A percentile compares a stretch with the other conserved stretches of the same genome.
phyloP scores from a whole-genome alignment of 768 basidiomycete species.

The Suillus tomentosus region DNA sequence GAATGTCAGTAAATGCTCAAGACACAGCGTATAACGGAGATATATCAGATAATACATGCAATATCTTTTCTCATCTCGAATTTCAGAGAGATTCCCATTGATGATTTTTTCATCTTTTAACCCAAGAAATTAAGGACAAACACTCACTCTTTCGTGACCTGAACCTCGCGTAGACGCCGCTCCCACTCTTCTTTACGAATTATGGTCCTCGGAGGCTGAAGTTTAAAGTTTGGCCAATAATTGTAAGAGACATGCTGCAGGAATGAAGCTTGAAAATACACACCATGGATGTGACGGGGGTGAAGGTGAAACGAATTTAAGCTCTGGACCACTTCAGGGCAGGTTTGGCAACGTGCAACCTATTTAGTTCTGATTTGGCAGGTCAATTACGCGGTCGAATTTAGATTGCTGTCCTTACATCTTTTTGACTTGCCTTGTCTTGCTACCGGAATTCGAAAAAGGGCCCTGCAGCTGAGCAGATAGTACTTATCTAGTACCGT shows the following conservation, averaged over 20 bases:
- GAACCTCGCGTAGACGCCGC: slow-evolving; percentile 75
- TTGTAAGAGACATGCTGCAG: neutral
- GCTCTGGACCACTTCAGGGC: slow-evolving; percentile 39
- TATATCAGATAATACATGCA: slow-evolving; percentile 89
- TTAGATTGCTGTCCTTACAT: neutral
- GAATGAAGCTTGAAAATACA: slow-evolving; percentile 19
- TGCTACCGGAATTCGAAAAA: neutral
- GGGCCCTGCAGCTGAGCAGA: neutral
- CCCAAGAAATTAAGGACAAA: slow-evolving; percentile 17
- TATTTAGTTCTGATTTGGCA: slow-evolving; percentile 14
- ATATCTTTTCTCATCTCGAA: slow-evolving; percentile 66
- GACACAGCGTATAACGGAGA: slow-evolving; percentile 29
- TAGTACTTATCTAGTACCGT: neutral
- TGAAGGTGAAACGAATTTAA: slow-evolving; percentile 33
- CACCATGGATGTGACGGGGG: slow-evolving; percentile 34
- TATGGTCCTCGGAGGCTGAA: slow-evolving; percentile 51
- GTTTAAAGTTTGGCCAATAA: slow-evolving; percentile 6
- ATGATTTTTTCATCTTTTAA: slow-evolving; percentile 60
- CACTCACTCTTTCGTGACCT: slow-evolving; percentile 88
- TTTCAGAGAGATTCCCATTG: slow-evolving; percentile 99
- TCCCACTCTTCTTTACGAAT: slow-evolving; percentile 90
- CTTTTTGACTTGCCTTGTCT: neutral
- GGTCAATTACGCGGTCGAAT: neutral
- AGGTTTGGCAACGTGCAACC: slow-evolving; percentile 21
- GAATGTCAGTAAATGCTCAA: slow-evolving; percentile 24